Evolutionary conservation across 2,329 filamentous ascomycete genomes (phyloP).

Genomic region (Paraphaeosphaeria sporulosa): DNA sequence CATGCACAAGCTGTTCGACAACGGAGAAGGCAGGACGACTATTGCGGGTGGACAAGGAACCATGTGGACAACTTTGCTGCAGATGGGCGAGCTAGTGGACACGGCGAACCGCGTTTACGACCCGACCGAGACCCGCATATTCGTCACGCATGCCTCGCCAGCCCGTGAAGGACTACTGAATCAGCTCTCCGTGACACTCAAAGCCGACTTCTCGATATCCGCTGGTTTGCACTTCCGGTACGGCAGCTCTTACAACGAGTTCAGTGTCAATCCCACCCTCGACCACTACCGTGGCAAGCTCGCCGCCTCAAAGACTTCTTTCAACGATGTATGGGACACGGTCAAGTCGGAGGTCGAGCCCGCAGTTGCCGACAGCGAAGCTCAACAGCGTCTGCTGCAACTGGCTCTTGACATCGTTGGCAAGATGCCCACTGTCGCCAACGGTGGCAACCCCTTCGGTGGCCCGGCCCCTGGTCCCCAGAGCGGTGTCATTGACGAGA

Average conservation of each 20-base stretch:
- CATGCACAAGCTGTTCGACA: constrained; percentile 99
- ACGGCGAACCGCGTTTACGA: constrained; percentile 98
- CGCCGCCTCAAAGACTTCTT: constrained; percentile 95
- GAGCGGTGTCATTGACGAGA: constrained; percentile 93
- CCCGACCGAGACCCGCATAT: constrained; percentile 94
- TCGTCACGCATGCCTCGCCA: constrained; percentile 95
- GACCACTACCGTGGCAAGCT: constrained; percentile 99
- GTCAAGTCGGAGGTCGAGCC: constrained; percentile 96
- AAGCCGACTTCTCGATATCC: constrained; percentile 97
- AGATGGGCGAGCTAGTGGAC: constrained; percentile 98
- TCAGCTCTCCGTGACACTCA: constrained; percentile 95
- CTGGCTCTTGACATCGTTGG: constrained; percentile 93
- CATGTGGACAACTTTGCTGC: constrained; percentile 98
- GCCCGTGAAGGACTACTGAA: constrained; percentile 96
- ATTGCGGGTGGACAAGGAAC: constrained; percentile 98
- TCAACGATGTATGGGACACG: constrained; percentile 99
- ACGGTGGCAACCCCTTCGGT: constrained; percentile 95
- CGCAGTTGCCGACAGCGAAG: constrained; percentile 90
- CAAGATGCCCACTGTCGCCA: constrained; percentile 96
- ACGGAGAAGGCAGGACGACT: constrained; percentile 95
- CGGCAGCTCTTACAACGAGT: constrained; percentile 99
- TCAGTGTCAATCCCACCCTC: constrained; percentile 96
- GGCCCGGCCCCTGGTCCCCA: constrained; percentile 77
- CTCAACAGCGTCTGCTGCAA: constrained; percentile 89
- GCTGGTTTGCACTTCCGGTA: constrained; percentile 98